phyloP scores from a whole-genome alignment of 2,329 filamentous ascomycete species.

The Fusarium odoratissimum region DNA sequence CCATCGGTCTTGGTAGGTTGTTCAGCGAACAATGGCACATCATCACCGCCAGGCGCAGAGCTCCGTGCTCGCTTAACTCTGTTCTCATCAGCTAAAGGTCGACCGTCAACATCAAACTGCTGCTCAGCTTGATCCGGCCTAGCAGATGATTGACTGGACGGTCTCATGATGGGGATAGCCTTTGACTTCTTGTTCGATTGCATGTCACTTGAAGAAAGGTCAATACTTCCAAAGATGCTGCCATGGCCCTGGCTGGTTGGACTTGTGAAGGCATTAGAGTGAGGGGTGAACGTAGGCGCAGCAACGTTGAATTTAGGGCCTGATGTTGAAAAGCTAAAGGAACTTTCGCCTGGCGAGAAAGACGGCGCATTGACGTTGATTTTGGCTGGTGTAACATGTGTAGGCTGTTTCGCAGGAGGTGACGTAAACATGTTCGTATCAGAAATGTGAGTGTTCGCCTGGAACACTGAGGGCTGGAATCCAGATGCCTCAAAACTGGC shows the following conservation, averaged over 20 bases:
- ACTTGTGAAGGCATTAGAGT: slow-evolving; percentile 61
- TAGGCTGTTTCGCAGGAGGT: slow-evolving; percentile 23
- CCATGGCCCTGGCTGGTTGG: slow-evolving; percentile 54
- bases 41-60: slow-evolving; percentile 73
- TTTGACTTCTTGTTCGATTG: slow-evolving; percentile 80
- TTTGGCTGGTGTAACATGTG: slow-evolving; percentile 51
- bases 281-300: slow-evolving; percentile 80
- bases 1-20: slow-evolving; percentile 50
- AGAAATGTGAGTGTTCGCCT: slow-evolving; percentile 46
- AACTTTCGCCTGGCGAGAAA: slow-evolving; percentile 75
- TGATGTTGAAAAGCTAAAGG: slow-evolving; percentile 76
- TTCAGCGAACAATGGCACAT: slow-evolving; percentile 79
- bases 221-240: slow-evolving; percentile 78
- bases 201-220: slow-evolving; percentile 69
- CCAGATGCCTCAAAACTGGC: slow-evolving; percentile 16
- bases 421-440: slow-evolving; percentile 36
- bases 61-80: slow-evolving; percentile 81
- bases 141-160: slow-evolving; percentile 63
- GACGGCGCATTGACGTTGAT: slow-evolving; percentile 77
- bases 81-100: slow-evolving; percentile 71
- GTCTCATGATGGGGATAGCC: slow-evolving; percentile 82
- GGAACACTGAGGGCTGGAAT: slow-evolving; percentile 62
- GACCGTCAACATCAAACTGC: slow-evolving; percentile 58
- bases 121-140: slow-evolving; percentile 44
- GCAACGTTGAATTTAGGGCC: slow-evolving; percentile 79